Evolutionary conservation across 345 rosid genomes (phyloP).

Genomic region (Eucalyptus regnans): DNA sequence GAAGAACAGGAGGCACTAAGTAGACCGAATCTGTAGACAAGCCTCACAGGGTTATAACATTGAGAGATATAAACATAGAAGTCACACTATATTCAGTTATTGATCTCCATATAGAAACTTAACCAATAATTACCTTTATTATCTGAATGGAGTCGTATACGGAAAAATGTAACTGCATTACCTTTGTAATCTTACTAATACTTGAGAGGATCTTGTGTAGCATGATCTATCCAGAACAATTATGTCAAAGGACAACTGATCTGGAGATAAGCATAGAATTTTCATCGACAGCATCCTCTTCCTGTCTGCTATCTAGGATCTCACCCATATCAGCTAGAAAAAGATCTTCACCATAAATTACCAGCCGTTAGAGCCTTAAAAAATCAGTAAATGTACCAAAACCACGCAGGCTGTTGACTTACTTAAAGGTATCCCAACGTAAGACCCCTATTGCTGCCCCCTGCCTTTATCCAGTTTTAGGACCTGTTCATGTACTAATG

Average conservation of each 20-base stretch:
- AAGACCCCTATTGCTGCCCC: not conserved
- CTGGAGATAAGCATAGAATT: not conserved
- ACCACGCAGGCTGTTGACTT: not conserved
- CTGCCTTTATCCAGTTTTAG: not conserved
- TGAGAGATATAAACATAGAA: not conserved
- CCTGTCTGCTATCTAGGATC: not conserved
- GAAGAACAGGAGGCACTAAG: not conserved
- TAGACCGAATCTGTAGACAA: not conserved
- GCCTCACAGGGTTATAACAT: not conserved
- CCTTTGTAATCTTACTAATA: not conserved
- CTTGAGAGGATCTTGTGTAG: not conserved
- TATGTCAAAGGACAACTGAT: not conserved
- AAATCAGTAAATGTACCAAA: not conserved
- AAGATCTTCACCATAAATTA: not conserved
- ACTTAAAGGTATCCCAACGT: not conserved
- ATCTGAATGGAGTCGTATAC: not conserved
- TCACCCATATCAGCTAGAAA: not conserved
- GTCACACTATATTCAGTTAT: not conserved
- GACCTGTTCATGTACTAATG: not conserved
- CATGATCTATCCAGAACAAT: not conserved
- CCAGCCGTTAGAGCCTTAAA: not conserved
- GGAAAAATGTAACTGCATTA: not conserved
- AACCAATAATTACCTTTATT: not conserved
- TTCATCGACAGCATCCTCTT: not conserved
- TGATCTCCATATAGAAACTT: not conserved